Base-by-base conservation (phyloP, 805 yeast species). In the Torulaspora indica region DNA sequence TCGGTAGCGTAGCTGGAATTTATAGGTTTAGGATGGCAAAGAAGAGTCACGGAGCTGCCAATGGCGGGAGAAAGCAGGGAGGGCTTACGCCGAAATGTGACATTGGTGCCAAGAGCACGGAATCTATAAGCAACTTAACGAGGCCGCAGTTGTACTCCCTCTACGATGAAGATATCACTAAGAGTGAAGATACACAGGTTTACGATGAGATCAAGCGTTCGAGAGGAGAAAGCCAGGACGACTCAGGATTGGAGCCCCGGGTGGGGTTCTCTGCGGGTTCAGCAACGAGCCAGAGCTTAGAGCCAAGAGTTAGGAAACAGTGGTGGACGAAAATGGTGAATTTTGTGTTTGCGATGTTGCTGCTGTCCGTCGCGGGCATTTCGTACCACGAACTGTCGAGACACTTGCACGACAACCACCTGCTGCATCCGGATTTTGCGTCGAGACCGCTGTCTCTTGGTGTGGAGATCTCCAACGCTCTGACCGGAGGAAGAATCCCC, bases 331-430 rank as follows among this genome's bases (percentile, higher is more conserved):
- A 27, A 25, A 6, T 46, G 12, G 39, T 38, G 12, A 47, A 45
- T 36, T 31, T 51, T 8, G 14, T 54, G 8, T 46, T 45, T 13
- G 54, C 59, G 9, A 25, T 55, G 3, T 15, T 51, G 2, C 42
- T 64, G 2, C 53, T 74, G 22, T 70, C 76, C 8, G 45, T 63
- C 4, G 68, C 75, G 23, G 85, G 86, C 8, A 74, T 72, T 40
- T 53, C 75, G 6, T 79, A 78, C 59, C 75, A 79, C 55, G 76
- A 69, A 48, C 61, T 80, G 31, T 72, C 78, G 8, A 71, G 68
- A 42, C 76, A 77, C 51, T 66, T 79, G 43, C 77, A 77, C 57
- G 75, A 66, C 49, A 72, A 71, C 42, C 81, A 76, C 51, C 68
- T 70, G 37, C 65, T 69, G 32, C 73, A 67, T 13, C 66, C 68